phyloP scores from a whole-genome alignment of 1,139 yeast genomes.

The Wickerhamiella infanticola region DNA sequence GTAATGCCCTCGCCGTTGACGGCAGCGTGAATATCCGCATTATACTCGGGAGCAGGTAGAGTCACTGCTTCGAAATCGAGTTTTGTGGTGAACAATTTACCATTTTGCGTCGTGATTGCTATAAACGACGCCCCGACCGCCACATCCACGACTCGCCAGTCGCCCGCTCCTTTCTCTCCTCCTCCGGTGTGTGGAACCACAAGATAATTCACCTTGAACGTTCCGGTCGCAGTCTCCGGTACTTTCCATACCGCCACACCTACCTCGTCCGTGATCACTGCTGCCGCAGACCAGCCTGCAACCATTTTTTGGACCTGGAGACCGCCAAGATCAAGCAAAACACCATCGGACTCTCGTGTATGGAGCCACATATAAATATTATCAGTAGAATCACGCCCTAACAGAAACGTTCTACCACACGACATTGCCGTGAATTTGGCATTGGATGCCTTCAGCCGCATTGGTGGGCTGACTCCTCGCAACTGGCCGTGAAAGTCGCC shows the following conservation, averaged over 20 bases:
- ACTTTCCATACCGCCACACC: not conserved
- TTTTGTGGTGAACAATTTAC: not conserved
- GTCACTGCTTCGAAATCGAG: not conserved
- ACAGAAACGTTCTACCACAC: not conserved
- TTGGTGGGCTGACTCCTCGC: not conserved
- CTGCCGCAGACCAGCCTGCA: conserved; percentile 1
- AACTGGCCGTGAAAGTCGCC: not conserved
- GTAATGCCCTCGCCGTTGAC: not conserved
- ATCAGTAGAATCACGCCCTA: not conserved
- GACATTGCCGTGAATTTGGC: not conserved
- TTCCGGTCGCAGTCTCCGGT: not conserved
- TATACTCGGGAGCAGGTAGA: not conserved
- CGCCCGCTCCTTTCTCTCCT: not conserved
- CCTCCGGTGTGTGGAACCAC: not conserved
- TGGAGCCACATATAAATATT: not conserved
- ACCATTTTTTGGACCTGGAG: not conserved
- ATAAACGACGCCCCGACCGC: conserved; percentile 2
- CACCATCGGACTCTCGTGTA: not conserved
- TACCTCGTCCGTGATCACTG: not conserved
- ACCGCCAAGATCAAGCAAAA: not conserved
- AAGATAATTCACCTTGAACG: not conserved
- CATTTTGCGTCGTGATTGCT: not conserved
- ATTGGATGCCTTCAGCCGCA: not conserved
- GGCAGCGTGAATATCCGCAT: not conserved
- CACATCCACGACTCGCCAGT: conserved; percentile 1